Conservation (phyloP, 495 filamentous ascomycete species). For the Cetradonia linearis region DNA sequence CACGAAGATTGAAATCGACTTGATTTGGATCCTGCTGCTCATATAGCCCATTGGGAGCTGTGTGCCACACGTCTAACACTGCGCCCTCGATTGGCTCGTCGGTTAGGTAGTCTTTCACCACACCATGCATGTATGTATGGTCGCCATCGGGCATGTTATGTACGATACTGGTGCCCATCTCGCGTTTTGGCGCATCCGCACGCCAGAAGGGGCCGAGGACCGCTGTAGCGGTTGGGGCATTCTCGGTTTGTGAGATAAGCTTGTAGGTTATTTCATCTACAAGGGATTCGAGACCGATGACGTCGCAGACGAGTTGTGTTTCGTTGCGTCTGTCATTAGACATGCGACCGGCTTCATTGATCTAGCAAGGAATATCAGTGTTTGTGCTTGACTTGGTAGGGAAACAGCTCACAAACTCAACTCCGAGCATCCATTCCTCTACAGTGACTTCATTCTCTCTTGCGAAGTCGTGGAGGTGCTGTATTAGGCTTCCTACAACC, state of each 20-base stretch:
- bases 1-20: slow-evolving; percentile 64
- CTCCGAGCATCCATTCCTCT: slow-evolving; percentile 71
- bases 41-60: slow-evolving; percentile 67
- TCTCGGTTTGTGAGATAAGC: slow-evolving; percentile 40
- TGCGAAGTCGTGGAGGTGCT: slow-evolving; percentile 73
- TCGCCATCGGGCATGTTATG: slow-evolving; percentile 42
- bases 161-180: slow-evolving; percentile 56
- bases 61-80: slow-evolving; percentile 66
- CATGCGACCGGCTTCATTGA: slow-evolving; percentile 35
- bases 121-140: slow-evolving; percentile 53
- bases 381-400: slow-evolving; percentile 9
- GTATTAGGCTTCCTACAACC: slow-evolving; percentile 55
- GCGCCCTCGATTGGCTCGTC: slow-evolving; percentile 51
- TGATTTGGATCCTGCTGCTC: slow-evolving; percentile 67
- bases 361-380: slow-evolving; percentile 42
- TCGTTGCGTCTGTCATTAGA: slow-evolving; percentile 53
- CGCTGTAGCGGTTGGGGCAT: slow-evolving; percentile 54
- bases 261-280: slow-evolving; percentile 72
- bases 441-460: slow-evolving; percentile 71
- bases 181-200: slow-evolving; percentile 49
- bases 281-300: slow-evolving; percentile 73
- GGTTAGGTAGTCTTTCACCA: slow-evolving; percentile 46
- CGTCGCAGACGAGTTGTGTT: slow-evolving; percentile 65
- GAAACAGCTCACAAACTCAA: slow-evolving; percentile 40
- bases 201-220: slow-evolving; percentile 75